Evolutionary conservation across 2,329 filamentous ascomycete genomes (phyloP).

Genomic region (Apiospora aurea): DNA sequence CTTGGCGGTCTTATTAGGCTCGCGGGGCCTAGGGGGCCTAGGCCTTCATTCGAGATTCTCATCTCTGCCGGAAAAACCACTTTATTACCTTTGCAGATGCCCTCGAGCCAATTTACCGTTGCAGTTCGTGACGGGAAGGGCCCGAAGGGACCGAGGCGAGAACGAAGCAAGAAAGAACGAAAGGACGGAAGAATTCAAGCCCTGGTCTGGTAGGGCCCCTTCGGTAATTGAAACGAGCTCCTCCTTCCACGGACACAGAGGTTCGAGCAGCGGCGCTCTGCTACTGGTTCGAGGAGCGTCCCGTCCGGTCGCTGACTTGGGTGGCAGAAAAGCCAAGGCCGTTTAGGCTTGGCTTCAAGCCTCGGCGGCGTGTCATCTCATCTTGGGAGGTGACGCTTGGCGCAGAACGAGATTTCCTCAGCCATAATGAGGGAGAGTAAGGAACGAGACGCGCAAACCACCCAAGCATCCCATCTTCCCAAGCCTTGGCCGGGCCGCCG

Average conservation of each 20-base stretch:
- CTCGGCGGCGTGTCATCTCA: conserved; percentile 20
- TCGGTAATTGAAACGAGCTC: conserved; percentile 9
- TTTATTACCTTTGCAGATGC: neutral
- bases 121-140: neutral
- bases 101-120: neutral
- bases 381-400: neutral
- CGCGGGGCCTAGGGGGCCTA: neutral
- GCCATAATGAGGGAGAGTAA: neutral
- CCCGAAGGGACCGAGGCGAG: neutral
- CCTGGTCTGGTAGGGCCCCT: neutral
- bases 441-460: neutral
- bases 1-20: neutral
- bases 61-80: neutral
- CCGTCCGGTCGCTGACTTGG: neutral
- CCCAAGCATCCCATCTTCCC: neutral
- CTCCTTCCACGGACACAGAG: conserved; percentile 2
- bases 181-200: neutral
- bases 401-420: neutral
- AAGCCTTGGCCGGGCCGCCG: neutral
- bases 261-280: neutral
- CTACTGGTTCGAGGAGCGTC: neutral
- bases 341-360: conserved; percentile 10
- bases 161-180: too few species aligned
- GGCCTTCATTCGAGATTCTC: neutral
- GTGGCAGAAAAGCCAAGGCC: conserved; percentile 16